Evolutionary conservation across 2,329 filamentous ascomycete genomes (phyloP), one percentile per base, ranked within the genome.

Genomic region (Zasmidium citrigriseum): DNA sequence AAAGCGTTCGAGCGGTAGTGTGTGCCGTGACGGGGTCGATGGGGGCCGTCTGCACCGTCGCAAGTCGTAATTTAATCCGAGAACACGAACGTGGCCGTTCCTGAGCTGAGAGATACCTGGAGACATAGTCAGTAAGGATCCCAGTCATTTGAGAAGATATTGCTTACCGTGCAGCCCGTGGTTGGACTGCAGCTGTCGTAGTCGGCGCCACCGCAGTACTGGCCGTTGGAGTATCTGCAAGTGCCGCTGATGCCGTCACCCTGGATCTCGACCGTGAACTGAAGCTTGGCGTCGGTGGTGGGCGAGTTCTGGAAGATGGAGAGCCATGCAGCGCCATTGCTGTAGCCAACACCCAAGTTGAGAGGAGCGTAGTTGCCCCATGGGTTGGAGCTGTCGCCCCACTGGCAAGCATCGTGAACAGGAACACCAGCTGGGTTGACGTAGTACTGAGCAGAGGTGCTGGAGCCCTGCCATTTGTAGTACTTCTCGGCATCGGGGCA

Each of bases 391-490:
- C 86, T 80, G 20, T 81, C 81, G 52, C 84, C 80, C 95, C 95
- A 98, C 58, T 83, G 77, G 78, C 95, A 99, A 52, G 85, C 90
- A 12, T 93, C 77, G 64, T 86, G 74, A 58, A 86, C 78, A 18
- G 77, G 68, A 54, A 89, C 80, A 60, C 91, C 92, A 67, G 85
- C 83, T 69, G 89, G 89, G 84, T 98, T 98, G 77, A 98, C 84
- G 74, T 99, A 99, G 84, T 96, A 98, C 79, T 98, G 95, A 46
- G 93, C 93, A 49, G 91, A 93, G 53, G 95, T 98, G 52, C 78
- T 68, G 74, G 83, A 83, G 68, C 84, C 84, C 70, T 90, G 67
- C 90, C 91, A 96, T 61, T 81, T 77, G 81, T 92, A 98, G 81
- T 93, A 96, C 52, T 78, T 81, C 50, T 74, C 72, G 60, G 87